Conservation (phyloP, 2,329 filamentous ascomycete species). For the Alternaria gaisen region DNA sequence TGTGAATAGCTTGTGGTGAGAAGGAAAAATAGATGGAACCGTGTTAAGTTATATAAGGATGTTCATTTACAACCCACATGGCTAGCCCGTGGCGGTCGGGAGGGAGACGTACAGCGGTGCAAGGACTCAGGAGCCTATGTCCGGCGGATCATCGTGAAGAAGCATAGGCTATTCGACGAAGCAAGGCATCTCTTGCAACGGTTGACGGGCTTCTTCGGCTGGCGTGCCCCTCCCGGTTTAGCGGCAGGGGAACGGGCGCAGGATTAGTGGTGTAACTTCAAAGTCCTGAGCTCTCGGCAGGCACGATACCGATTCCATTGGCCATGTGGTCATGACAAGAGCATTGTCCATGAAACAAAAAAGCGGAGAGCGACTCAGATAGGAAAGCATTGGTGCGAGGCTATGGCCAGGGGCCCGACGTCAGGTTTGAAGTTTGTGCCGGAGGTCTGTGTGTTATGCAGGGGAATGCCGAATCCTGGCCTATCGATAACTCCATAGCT, state of each 20-base stretch:
- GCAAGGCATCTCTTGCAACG: constrained; percentile 35
- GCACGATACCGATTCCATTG: constrained; percentile 38
- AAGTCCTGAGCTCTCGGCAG: constrained; percentile 33
- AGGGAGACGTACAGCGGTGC: constrained; percentile 24
- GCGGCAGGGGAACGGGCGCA: constrained; percentile 27
- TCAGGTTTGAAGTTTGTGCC: constrained; percentile 29
- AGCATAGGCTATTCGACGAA: constrained; percentile 40
- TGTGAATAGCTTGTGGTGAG: constrained; percentile 35
- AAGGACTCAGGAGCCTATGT: constrained; percentile 30
- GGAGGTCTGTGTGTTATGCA: constrained; percentile 28
- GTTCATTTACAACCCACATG: constrained; percentile 22
- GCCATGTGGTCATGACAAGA: constrained; percentile 26
- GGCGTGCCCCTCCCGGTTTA: constrained; percentile 34
- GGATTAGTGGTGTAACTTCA: constrained; percentile 34
- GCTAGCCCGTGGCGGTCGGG: constrained; percentile 30
- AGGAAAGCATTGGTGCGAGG: constrained; percentile 25
- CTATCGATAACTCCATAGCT: constrained; percentile 35
- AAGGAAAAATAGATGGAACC: constrained; percentile 30
- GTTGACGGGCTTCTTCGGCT: constrained; percentile 30
- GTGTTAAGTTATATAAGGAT: constrained; percentile 33
- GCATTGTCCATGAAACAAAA: constrained; percentile 45
- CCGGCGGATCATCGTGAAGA: constrained; percentile 37
- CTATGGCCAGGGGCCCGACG: constrained; percentile 29
- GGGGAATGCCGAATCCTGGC: constrained; percentile 24
- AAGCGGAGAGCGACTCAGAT: constrained; percentile 29